Evolutionary conservation across 495 filamentous ascomycete genomes (phyloP), one percentile per base, ranked within the genome.

Genomic region (Sabuloglossum arenarium): DNA sequence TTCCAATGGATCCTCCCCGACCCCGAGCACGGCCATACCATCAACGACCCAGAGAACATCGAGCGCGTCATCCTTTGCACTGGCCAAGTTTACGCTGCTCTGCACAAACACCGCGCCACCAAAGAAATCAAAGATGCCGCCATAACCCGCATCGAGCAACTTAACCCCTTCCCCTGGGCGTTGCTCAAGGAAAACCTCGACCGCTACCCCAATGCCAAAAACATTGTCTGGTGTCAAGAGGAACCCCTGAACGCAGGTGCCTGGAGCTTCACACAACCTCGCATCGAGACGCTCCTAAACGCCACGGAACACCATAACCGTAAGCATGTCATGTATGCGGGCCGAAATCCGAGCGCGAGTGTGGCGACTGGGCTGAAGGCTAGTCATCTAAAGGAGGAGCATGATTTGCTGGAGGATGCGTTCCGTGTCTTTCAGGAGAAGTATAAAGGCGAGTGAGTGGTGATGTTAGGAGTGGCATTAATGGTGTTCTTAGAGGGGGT

Each of bases 91-190:
- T 98, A 88, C 68, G 83, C 82, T 37, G 79, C 88, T 21, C 80
- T 98, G 30, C 67, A 81, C 73, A 97, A 97, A 75, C 78, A 95
- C 75, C 91, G 93, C 63, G 79, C 85, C 60, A 72, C 82, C 61
- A 80, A 91, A 62, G 78, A 82, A 56, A 75, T 94, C 68, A 85
- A 86, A 66, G 79, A 94, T 68, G 81, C 87, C 23, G 91, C 87
- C 67, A 84, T 98, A 70, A 93, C 86, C 46, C 88, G 91, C 64
- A 80, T 98, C 62, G 91, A 98, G 73, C 91, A 98, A 73, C 79
- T 98, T 29, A 84, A 97, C 71, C 91, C 91, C 63, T 98, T 98
- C 88, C 91, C 91, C 5, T 98, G 91, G 90, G 82, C 85, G 61
- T 86, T 90, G 72, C 79, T 98, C 46, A 81, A 82, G 69, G 89